These are phyloP conservation scores for Hibiscus syriacus DNA, from an alignment of 345 rosid genomes.

Conservation along the genomic window DNA sequence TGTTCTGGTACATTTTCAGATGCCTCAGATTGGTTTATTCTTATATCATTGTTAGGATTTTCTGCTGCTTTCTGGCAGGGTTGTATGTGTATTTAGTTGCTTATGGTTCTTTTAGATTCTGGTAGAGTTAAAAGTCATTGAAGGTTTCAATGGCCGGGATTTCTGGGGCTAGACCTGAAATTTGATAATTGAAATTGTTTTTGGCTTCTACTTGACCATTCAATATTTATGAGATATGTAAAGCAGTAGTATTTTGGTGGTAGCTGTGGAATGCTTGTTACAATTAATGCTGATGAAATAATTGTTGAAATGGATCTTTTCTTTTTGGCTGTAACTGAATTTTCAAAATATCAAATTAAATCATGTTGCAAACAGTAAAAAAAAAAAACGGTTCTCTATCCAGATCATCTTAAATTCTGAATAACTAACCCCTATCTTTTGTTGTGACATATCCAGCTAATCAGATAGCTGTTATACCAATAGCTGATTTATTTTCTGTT, in stretches of 20 bases:
- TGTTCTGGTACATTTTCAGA: too few species aligned
- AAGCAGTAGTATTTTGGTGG: neutral
- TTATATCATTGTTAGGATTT: neutral
- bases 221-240: neutral
- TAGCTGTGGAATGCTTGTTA: neutral
- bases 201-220: neutral
- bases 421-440: neutral
- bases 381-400: neutral
- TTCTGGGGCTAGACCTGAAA: neutral
- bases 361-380: neutral
- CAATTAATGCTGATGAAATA: neutral
- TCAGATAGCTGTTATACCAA: neutral
- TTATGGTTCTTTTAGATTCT: neutral
- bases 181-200: neutral
- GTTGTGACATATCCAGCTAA: neutral
- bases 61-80: neutral
- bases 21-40: conserved; percentile 2
- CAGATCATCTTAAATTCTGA: neutral
- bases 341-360: neutral
- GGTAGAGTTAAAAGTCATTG: neutral
- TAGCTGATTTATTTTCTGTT: neutral
- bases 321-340: neutral
- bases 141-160: neutral
- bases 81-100: neutral
- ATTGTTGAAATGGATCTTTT: neutral